Base-by-base conservation (phyloP, 495 filamentous ascomycete species). In the Aspergillus sclerotioniger region DNA sequence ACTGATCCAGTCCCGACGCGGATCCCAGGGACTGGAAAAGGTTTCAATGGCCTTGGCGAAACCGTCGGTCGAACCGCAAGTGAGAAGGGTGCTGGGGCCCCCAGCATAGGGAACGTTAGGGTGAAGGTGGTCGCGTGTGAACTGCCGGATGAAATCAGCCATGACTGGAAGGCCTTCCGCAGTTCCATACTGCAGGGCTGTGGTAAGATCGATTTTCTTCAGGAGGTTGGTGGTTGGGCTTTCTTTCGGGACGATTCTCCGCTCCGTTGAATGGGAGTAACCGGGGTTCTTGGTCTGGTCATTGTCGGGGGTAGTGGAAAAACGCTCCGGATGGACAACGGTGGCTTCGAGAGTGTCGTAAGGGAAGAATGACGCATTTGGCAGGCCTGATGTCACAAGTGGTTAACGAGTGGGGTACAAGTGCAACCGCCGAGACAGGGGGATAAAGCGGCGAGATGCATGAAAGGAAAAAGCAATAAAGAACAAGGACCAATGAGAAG, bases 281-380 rank as follows among this genome's bases (percentile, higher is more conserved):
- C 59, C 39, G 67, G 68, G 31, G 60, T 59, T 41, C 68, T 72
- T 59, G 51, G 76, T 71, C 28, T 82, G 79, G 47, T 79, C 70
- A 62, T 86, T 84, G 13, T 82, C 82, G 29, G 85, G 84, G 0
- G 47, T 13, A 0, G 85, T 85, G n/a, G 82, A 79, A 73, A 87
- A 92, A 63, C 92, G 84, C 17, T 86, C 72, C 9, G 91, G 84
- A 25, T 81, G 82, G 10, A 91, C 90, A 52, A 84, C 80, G 56
- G 86, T 82, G n/a, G 90, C 88, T 70, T 93, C 90, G 28, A 96
- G 84, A 0, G 90, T 95, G 56, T 96, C 91, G 69, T 89, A 96
- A 15, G 92, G 92, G 67, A 97, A 96, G 72, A 90, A 90, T 32
- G 81, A 81, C 13, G 83, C 71, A 69, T 91, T 87, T 19, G 92